These are phyloP conservation scores for Mycena haematopus DNA, from an alignment of 768 basidiomycete species.

Conservation along the genomic window DNA sequence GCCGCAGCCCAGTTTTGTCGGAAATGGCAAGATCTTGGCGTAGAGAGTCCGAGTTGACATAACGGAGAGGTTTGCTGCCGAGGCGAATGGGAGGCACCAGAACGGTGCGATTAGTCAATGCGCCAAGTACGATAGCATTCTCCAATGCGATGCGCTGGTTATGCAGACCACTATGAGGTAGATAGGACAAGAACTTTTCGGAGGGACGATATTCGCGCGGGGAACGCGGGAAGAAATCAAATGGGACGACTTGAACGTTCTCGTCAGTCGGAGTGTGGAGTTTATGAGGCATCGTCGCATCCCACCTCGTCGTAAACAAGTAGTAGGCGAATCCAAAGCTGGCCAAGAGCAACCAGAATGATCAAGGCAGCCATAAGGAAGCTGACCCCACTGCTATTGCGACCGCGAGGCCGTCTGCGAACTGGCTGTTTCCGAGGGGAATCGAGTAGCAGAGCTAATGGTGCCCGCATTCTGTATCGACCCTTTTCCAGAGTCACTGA, in stretches of 20 bases:
- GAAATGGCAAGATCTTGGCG: constrained; percentile 52
- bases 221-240: constrained; percentile 30
- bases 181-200: constrained; percentile 66
- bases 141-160: constrained; percentile 89
- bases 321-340: constrained; percentile 70
- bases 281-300: constrained; percentile 30
- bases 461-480: constrained; percentile 66
- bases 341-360: constrained; percentile 50
- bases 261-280: constrained; percentile 40
- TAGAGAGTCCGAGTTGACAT: constrained; percentile 60
- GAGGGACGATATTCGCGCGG: constrained; percentile 14
- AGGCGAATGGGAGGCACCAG: constrained; percentile 80
- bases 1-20: constrained; percentile 55
- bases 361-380: constrained; percentile 52
- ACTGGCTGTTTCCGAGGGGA: constrained; percentile 26
- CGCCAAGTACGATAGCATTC: constrained; percentile 79
- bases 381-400: constrained; percentile 27
- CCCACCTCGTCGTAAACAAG: constrained; percentile 69
- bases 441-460: constrained; percentile 30
- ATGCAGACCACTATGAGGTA: constrained; percentile 86
- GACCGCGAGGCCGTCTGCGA: constrained; percentile 7
- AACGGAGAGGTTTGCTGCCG: constrained; percentile 64
- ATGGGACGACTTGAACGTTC: constrained; percentile 37
- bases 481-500: constrained; percentile 73
- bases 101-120: constrained; percentile 75